Base-by-base conservation (phyloP, 2,329 filamentous ascomycete species). In the Sclerotinia subarctica region DNA sequence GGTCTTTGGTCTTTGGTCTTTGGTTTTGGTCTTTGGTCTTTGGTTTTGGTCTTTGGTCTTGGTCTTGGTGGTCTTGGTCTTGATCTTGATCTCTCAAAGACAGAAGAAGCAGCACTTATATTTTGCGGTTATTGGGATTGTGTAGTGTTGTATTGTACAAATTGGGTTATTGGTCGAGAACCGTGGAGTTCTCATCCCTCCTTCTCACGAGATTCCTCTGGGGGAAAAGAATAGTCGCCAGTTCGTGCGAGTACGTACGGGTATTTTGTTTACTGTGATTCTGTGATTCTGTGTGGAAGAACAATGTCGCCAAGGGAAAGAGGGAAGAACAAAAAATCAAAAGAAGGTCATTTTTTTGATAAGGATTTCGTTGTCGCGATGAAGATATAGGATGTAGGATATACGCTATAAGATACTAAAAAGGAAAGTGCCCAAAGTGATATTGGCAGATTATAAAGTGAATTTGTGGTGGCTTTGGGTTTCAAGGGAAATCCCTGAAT, bases 271-370 rank as follows among this genome's bases (percentile, higher is more conserved):
- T 26, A 58, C n/a, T n/a, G n/a, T n/a, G n/a, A n/a, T n/a, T n/a
- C 56, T 24, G 54, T 58, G 15, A 58, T 44, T 42, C 10, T 26
- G 54, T 26, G 56, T 26, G 21, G 42, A 44, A 59, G 56, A 59
- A 46, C 24, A 59, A 59, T 46, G 42, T 10, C 57, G 57, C 5
- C 5, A 46, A 19, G n/a, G 24, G 19, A 49, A 13, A 8, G 32
- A n/a, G 32, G n/a, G 54, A 24, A 17, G 10, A 35, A 35, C 10
- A 26, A 21, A 47, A 49, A 35, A 60, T 60, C 44, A 60, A 60
- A 60, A 59, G 57, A 59, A 60, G 44, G 57, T 15, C 57, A 60
- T 60, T 17, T 47, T 60, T 35, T 60, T 32, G 42, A 47, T 35
- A 42, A 5, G 26, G 35, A 32, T 32, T 35, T 17, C 29, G 42